Evolutionary conservation across 371 early-diverging fungal genomes (phyloP).

Genomic region (Mucor plumbeus): DNA sequence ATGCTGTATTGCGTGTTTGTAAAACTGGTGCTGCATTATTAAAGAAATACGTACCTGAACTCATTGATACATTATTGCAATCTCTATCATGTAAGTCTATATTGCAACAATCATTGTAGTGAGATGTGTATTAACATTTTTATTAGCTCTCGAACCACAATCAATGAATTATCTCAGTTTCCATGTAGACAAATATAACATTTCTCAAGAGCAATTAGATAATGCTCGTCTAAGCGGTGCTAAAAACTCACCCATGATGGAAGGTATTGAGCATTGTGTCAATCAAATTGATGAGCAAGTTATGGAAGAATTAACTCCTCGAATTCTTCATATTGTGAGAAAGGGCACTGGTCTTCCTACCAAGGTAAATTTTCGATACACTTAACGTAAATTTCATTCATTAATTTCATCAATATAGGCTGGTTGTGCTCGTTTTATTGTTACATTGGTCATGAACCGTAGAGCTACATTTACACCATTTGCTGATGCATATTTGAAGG

Average conservation of each 20-base stretch:
- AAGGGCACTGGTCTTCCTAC: constrained; percentile 92
- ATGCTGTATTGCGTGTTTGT: constrained; percentile 82
- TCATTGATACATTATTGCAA: constrained; percentile 81
- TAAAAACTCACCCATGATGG: constrained; percentile 83
- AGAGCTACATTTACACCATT: constrained; percentile 61
- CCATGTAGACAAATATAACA: constrained; percentile 85
- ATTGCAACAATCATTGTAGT: background rate
- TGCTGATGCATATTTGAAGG: constrained; percentile 75
- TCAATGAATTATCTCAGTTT: constrained; percentile 87
- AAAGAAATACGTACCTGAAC: constrained; percentile 72
- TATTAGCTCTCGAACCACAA: constrained; percentile 60
- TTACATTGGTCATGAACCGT: constrained; percentile 73
- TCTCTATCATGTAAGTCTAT: constrained; percentile 69
- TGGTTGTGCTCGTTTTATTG: constrained; percentile 87
- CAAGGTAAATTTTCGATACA: constrained; percentile 62
- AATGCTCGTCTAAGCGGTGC: constrained; percentile 73
- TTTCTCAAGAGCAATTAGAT: constrained; percentile 89
- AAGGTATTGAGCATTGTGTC: constrained; percentile 80
- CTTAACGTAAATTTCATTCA: background rate
- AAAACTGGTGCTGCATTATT: constrained; percentile 77
- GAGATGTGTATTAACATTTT: background rate
- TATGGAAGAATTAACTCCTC: constrained; percentile 70
- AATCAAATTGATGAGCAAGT: constrained; percentile 76
- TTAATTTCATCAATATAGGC: constrained; percentile 51
- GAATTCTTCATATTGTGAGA: constrained; percentile 71